Base-by-base conservation (phyloP, 768 basidiomycete genomes). In the Suillus lakei region DNA sequence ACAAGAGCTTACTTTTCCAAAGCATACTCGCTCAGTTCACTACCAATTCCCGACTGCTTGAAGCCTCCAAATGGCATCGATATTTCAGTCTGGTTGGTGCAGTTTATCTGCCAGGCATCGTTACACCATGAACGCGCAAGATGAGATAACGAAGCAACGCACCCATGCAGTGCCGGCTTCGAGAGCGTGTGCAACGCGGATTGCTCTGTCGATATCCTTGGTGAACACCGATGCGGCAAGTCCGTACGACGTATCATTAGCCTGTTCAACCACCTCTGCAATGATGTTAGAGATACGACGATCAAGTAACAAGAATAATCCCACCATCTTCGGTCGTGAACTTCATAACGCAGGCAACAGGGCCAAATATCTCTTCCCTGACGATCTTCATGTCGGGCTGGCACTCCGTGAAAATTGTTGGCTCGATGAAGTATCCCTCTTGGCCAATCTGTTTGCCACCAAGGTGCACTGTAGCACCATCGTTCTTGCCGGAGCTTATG, bases 1-100 rank as follows among this genome's bases (percentile, higher is more conserved):
- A 9, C 26, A 53, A 21, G 21, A 9, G 77, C 82, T 26, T 67
- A 83, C 82, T 81, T 81, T 30, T 82, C 77, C 60, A 83, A 68
- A 13, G 87, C 90, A 72, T 90, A 88, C 75, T 89, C 84, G 68
- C 90, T 88, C 55, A 88, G 78, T 74, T 91, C 90, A 64, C 89
- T 81, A 15, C 90, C 91, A 65, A 91, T 85, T 63, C 90, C 91
- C 36, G 85, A 86, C 75, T 90, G 87, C 82, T 91, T 92, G 83
- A 81, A 91, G 51, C 90, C 90, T 60, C 90, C 89, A 72, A 90
- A 91, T 9, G 90, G 89, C 50, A 89, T 77, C 61, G 80, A 76
- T 18, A 82, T 73, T 69, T 87, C 80, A 16, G 85, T 73, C 56
- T 71, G 68, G 71, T 82, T 81, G 39, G 75, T 72, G 56, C 80